phyloP scores from a whole-genome alignment of 768 basidiomycete genomes.

The Phylloporus sp. region DNA sequence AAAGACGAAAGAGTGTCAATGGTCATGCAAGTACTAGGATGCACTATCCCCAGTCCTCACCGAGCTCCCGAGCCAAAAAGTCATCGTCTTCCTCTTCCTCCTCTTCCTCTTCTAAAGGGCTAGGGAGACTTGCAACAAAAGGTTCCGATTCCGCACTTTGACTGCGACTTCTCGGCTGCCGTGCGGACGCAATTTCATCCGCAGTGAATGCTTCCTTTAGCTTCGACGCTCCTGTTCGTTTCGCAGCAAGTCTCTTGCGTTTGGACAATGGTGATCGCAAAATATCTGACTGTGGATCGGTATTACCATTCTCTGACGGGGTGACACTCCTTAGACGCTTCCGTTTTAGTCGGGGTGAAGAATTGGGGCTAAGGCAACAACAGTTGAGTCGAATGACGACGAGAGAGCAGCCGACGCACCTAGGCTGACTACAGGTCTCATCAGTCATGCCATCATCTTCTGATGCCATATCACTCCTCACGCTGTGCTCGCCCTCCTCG shows the following conservation, averaged over 20 bases:
- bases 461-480: constrained; percentile 40
- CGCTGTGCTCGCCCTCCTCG: constrained; percentile 38
- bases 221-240: constrained; percentile 60
- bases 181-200: constrained; percentile 39
- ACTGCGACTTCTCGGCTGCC: constrained; percentile 21
- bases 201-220: constrained; percentile 65
- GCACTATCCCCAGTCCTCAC: constrained; percentile 70
- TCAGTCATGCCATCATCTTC: constrained; percentile 51
- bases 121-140: constrained; percentile 11
- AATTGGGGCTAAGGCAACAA: constrained; percentile 33
- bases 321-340: constrained; percentile 73
- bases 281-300: constrained; percentile 36
- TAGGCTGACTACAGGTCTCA: constrained; percentile 45
- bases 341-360: constrained; percentile 47
- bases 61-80: constrained; percentile 76
- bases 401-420: constrained; percentile 28
- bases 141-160: constrained; percentile 13
- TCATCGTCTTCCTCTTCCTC: constrained; percentile 61
- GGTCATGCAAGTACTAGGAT: background rate
- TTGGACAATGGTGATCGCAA: constrained; percentile 73
- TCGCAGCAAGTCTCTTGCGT: constrained; percentile 70
- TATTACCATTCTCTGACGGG: constrained; percentile 54
- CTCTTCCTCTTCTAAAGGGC: constrained; percentile 43
- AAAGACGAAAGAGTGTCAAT: background rate
- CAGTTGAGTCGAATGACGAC: constrained; percentile 3